A percentile compares a stretch with the other conserved stretches of the same genome.
These are phyloP conservation scores for Candida morakotiae DNA, from an alignment of 805 yeast genomes.

Conservation along the genomic window DNA sequence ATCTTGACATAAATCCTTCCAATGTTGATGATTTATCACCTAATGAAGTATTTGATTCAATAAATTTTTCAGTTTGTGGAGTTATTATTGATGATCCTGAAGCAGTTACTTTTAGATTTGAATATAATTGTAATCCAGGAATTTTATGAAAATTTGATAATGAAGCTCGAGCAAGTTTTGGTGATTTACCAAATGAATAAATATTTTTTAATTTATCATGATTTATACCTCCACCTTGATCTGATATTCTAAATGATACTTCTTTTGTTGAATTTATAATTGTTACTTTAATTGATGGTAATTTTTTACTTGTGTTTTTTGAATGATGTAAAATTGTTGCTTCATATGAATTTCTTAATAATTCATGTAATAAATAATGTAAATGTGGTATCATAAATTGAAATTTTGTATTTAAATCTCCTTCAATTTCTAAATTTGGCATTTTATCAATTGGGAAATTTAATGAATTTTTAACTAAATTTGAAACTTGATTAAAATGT, in stretches of 20 bases:
- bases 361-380: slow-evolving; percentile 83
- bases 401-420: slow-evolving; percentile 61
- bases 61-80: slow-evolving; percentile 9
- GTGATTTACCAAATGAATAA: slow-evolving; percentile 85
- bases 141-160: slow-evolving; percentile 63
- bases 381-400: slow-evolving; percentile 85
- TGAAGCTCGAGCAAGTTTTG: slow-evolving; percentile 54
- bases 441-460: slow-evolving; percentile 51
- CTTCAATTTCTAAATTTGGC: slow-evolving; percentile 78
- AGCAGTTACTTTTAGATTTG: slow-evolving; percentile 37
- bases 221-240: slow-evolving; percentile 85
- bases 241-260: slow-evolving; percentile 75
- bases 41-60: slow-evolving; percentile 35
- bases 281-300: slow-evolving; percentile 76
- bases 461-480: slow-evolving; percentile 47
- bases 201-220: slow-evolving; percentile 55
- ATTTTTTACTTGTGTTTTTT: slow-evolving; percentile 25
- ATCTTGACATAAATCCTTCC: slow-evolving; percentile 62
- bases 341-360: slow-evolving; percentile 78
- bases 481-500: slow-evolving; percentile 55
- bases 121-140: slow-evolving; percentile 54
- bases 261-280: slow-evolving; percentile 63
- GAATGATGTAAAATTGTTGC: slow-evolving; percentile 57
- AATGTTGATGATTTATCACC: slow-evolving; percentile 46
- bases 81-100: slow-evolving; percentile 35